phyloP scores from a whole-genome alignment of 2,329 filamentous ascomycete species.

The Colletotrichum costaricense region DNA sequence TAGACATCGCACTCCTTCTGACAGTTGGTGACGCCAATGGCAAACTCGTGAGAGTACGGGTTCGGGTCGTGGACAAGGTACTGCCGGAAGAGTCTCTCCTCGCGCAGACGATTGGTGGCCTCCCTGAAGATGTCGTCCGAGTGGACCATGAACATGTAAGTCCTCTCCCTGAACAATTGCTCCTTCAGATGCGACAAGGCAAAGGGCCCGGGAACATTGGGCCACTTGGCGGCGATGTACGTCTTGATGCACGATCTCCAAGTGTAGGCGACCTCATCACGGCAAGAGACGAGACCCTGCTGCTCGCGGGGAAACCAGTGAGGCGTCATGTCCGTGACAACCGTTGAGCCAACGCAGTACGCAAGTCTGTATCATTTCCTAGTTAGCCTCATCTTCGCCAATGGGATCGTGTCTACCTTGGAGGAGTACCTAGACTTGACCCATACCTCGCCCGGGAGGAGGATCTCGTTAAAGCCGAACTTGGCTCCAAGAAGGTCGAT shows the following conservation, averaged over 20 bases:
- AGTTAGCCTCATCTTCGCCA: neutral
- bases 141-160: neutral
- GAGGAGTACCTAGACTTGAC: constrained; percentile 5
- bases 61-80: constrained; percentile 30
- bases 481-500: constrained; percentile 30
- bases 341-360: constrained; percentile 1
- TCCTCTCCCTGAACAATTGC: neutral
- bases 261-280: constrained; percentile 7
- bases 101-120: neutral
- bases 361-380: neutral
- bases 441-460: constrained; percentile 21
- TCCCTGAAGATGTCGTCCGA: constrained; percentile 4
- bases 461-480: constrained; percentile 10
- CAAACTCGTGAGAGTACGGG: constrained; percentile 28
- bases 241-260: constrained; percentile 1
- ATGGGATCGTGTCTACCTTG: neutral
- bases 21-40: constrained; percentile 20
- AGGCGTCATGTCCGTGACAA: neutral
- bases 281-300: constrained; percentile 7
- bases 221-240: neutral
- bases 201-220: constrained; percentile 4
- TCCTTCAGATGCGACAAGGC: constrained; percentile 16
- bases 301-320: constrained; percentile 16
- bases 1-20: constrained; percentile 13
- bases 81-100: constrained; percentile 2